These are phyloP conservation scores for Cucurbita moschata DNA, from an alignment of 306 rosid genomes.

Conservation along the genomic window DNA sequence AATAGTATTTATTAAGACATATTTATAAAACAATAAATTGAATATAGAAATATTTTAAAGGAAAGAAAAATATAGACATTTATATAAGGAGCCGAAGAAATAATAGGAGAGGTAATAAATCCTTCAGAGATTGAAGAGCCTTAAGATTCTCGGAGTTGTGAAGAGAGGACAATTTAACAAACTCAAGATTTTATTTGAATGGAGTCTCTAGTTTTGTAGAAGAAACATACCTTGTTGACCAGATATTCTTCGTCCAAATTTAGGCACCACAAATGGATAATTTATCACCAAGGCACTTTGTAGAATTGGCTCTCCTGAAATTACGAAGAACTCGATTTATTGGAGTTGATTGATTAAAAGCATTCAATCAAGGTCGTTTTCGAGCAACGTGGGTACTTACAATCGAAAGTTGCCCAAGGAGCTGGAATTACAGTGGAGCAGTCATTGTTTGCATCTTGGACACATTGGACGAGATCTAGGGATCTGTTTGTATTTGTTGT, in stretches of 20 bases:
- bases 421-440: slow-evolving; percentile 25
- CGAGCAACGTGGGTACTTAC: slow-evolving; percentile 20
- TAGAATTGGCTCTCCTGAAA: not conserved
- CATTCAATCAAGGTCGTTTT: not conserved
- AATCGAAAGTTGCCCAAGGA: slow-evolving; percentile 66
- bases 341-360: not conserved
- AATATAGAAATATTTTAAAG: no score
- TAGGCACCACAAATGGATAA: not conserved
- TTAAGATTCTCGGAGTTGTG: not conserved
- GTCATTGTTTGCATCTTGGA: slow-evolving; percentile 22
- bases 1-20: not conserved
- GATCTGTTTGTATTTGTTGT: slow-evolving; percentile 13
- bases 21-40: not conserved
- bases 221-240: slow-evolving; percentile 1
- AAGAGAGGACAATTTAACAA: not conserved
- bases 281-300: not conserved
- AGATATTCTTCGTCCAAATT: slow-evolving; percentile 1
- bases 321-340: not conserved
- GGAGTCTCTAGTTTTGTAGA: no score
- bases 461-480: slow-evolving; percentile 23
- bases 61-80: no score
- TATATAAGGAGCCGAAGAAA: not conserved
- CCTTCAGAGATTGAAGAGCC: not conserved
- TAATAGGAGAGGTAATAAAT: not conserved
- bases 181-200: not conserved